Evolutionary conservation across 176 grass and related monocot species (phyloP).

Genomic region (Leersia perrieri): DNA sequence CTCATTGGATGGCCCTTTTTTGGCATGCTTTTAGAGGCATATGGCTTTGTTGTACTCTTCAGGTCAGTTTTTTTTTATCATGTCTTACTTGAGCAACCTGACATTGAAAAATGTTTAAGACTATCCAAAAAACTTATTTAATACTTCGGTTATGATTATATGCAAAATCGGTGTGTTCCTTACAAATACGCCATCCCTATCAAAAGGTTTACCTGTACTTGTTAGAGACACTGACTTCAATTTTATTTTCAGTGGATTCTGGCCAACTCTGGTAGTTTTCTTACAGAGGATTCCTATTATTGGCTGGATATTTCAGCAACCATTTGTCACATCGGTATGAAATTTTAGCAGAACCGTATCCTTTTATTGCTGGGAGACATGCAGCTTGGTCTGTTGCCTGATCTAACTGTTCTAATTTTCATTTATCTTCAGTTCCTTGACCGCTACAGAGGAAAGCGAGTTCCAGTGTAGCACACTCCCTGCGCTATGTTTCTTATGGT

Average conservation of each 20-base stretch:
- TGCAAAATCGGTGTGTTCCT: neutral
- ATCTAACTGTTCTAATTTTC: constrained; percentile 13
- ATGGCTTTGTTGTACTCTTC: constrained; percentile 96
- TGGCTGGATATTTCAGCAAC: constrained; percentile 93
- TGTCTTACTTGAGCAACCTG: neutral
- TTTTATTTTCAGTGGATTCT: constrained; percentile 75
- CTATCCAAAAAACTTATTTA: neutral
- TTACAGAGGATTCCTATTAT: constrained; percentile 89
- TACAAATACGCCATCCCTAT: constrained; percentile 6
- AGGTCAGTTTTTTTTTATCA: constrained; percentile 39
- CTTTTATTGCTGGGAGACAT: neutral
- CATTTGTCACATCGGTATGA: constrained; percentile 84
- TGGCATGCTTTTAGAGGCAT: constrained; percentile 96
- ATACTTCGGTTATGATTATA: neutral
- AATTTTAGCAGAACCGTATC: neutral
- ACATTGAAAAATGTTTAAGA: constrained; percentile 1
- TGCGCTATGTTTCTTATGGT: neutral
- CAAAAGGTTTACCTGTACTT: neutral
- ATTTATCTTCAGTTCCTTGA: constrained; percentile 70
- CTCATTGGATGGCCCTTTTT: constrained; percentile 90
- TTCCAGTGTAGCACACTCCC: constrained; percentile 58
- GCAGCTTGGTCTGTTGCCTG: neutral
- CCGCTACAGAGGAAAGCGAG: constrained; percentile 82
- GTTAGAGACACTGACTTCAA: neutral
- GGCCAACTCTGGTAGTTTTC: constrained; percentile 92